Conservation (phyloP, 139 green algal genomes). For the Chlamydomonas schloesseri region DNA sequence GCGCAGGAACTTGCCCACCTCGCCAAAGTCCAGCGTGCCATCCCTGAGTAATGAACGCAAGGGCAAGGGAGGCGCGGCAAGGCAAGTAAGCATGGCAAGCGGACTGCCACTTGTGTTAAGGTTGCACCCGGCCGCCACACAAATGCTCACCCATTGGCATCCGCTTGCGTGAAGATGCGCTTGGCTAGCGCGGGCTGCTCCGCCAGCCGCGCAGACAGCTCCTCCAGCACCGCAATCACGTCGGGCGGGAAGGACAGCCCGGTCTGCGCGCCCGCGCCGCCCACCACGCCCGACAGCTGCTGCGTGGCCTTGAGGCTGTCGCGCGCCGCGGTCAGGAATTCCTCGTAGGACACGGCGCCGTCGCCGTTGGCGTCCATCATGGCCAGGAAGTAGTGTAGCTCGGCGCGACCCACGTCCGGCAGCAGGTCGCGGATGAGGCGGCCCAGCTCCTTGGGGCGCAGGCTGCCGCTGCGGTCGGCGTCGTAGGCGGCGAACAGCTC, state of each 20-base stretch:
- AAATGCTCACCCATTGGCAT: neutral
- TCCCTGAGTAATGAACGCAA: too few relatives aligned
- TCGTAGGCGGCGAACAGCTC: conserved; percentile 39
- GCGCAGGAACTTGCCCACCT: conserved; percentile 47
- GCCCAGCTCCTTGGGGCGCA: conserved; percentile 51
- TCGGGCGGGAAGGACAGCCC: conserved; percentile 9
- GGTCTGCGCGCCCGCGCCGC: neutral
- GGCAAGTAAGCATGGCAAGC: too few relatives aligned
- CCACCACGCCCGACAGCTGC: conserved; percentile 8
- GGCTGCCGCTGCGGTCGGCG: conserved; percentile 35
- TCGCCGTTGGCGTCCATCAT: conserved; percentile 65
- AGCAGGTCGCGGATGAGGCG: conserved; percentile 36
- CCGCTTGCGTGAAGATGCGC: neutral
- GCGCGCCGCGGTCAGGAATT: conserved; percentile 50
- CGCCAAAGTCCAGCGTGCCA: conserved; percentile 38
- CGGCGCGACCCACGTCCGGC: conserved; percentile 38
- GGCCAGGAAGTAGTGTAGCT: conserved; percentile 61
- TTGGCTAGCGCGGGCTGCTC: conserved; percentile 6
- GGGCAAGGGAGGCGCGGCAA: neutral
- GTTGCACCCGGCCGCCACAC: too few relatives aligned
- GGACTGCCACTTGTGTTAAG: too few relatives aligned
- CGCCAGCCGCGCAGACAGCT: neutral
- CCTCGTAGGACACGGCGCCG: conserved; percentile 51
- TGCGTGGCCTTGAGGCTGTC: conserved; percentile 17
- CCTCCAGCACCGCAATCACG: neutral